Percentiles rank a stretch among this genome's conserved stretches.
These are phyloP conservation scores for Brassica cretica DNA, from an alignment of 345 rosid genomes.

Conservation along the genomic window DNA sequence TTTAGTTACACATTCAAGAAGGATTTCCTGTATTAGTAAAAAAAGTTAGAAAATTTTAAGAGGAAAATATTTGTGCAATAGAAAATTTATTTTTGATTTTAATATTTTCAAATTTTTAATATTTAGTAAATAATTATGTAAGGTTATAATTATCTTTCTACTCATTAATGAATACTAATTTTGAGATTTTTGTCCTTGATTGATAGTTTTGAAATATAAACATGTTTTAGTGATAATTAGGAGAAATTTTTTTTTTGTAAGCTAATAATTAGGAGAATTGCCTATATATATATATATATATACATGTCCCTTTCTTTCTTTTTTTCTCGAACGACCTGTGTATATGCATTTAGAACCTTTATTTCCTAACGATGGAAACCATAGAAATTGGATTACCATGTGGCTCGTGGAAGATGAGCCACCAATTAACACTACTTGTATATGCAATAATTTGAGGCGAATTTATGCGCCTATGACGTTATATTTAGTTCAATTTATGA, in stretches of 20 bases:
- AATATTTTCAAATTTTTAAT: neutral
- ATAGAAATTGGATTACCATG: conserved; percentile 38
- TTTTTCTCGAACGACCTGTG: neutral
- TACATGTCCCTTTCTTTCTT: neutral
- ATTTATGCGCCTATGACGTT: conserved; percentile 38
- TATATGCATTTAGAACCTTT: conserved; percentile 7
- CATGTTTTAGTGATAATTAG: neutral
- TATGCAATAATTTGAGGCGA: conserved; percentile 38
- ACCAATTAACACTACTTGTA: conserved; percentile 39
- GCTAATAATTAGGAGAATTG: too few species aligned
- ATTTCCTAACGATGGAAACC: conserved; percentile 32
- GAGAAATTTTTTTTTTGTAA: neutral
- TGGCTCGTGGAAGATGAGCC: conserved; percentile 62
- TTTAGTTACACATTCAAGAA: neutral
- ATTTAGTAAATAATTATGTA: neutral
- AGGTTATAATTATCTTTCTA: neutral
- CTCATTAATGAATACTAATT: neutral
- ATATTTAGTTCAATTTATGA: conserved; percentile 18
- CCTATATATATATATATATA: neutral
- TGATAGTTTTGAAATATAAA: neutral
- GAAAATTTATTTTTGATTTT: neutral
- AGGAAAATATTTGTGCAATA: too few species aligned
- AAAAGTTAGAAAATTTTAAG: neutral
- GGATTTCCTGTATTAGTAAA: neutral
- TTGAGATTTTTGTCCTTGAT: neutral